These are phyloP conservation scores for Haematococcus lacustris DNA, from an alignment of 139 green algal genomes.

Conservation along the genomic window DNA sequence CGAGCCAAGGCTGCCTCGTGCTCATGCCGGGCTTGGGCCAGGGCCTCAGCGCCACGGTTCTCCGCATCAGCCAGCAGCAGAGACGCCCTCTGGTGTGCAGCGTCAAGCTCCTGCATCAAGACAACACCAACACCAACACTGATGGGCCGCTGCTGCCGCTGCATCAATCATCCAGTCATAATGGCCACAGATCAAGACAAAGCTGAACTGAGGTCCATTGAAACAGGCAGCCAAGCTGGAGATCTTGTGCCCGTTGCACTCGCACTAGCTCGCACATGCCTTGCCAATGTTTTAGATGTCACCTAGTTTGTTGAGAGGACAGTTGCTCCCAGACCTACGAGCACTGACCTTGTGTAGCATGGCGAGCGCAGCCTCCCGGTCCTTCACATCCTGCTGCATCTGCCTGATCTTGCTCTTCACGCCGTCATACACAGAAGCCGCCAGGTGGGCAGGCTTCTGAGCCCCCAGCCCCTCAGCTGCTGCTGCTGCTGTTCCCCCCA, in stretches of 20 bases:
- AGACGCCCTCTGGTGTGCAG: conserved; percentile 4
- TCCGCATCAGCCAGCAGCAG: conserved; percentile 16
- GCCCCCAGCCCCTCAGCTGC: too few species aligned
- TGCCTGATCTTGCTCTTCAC: conserved; percentile 35
- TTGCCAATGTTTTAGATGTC: too few species aligned
- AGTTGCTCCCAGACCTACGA: too few species aligned
- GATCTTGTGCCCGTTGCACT: too few species aligned
- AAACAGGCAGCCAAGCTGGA: too few species aligned
- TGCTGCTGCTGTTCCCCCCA: too few species aligned
- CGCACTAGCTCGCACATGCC: too few species aligned
- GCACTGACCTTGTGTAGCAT: conserved; percentile 21
- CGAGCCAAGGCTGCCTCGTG: conserved; percentile 32
- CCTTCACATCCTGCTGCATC: conserved; percentile 28
- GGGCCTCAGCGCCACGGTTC: conserved; percentile 8
- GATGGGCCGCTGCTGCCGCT: too few species aligned
- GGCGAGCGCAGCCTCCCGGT: conserved; percentile 10
- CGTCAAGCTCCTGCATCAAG: conserved; percentile 41
- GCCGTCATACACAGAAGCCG: conserved; percentile 14
- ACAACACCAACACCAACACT: not conserved
- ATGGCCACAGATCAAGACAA: too few species aligned
- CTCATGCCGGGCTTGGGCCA: conserved; percentile 26
- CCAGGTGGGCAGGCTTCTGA: not conserved
- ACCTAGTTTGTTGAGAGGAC: too few species aligned
- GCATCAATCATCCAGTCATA: too few species aligned
- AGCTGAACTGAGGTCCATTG: too few species aligned